Base-by-base conservation (phyloP, 1,284 basidiomycete species). In the Phylloboletellus chloephorus region DNA sequence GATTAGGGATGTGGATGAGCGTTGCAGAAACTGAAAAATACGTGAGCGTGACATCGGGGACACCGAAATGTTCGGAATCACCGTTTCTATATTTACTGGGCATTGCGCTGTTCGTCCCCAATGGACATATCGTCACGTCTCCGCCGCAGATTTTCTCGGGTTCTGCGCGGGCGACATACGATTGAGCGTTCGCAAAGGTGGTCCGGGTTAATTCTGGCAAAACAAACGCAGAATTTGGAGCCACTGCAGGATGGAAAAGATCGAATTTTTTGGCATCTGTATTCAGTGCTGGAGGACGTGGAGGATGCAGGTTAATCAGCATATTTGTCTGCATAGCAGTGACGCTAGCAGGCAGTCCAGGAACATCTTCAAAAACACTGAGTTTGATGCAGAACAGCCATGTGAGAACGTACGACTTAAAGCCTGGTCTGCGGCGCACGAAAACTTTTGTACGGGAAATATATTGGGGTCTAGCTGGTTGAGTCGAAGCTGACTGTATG, bases 21-120 rank as follows among this genome's bases (percentile, higher is more conserved):
- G 84, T 90, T 0, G 79, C 72, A 5, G 85, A 87, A 0, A 94
- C 92, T 89, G n/a, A 47, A 9, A 41, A 10, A 30, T 11, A 31
- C 12, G 34, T 48, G 9, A 49, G 37, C 23, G 10, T 28, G 13
- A 24, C 16, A 23, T 40, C 28, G 11, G 12, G n/a, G n/a, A 7
- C 20, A 32, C 9, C 2, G 23, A n/a, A 20, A 15, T 34, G 13
- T 15, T 23, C 4, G 23, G 31, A 52, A 71, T 35, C 48, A 87
- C 87, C 84, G 57, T 94, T 95, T 39, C 91, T 76, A 56, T 88
- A 88, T 58, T 82, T 87, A 30, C 76, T 86, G 0, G 93, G 89
- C 22, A 88, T 62, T 0, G 91, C 85, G 54, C 90, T 94, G 4
- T 89, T 88, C 0, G 94, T 97, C 1, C 94, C 94, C 2, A 97